These are phyloP conservation scores for Daldinia eschscholtzii DNA, from an alignment of 2,329 filamentous ascomycete species.

Conservation along the genomic window DNA sequence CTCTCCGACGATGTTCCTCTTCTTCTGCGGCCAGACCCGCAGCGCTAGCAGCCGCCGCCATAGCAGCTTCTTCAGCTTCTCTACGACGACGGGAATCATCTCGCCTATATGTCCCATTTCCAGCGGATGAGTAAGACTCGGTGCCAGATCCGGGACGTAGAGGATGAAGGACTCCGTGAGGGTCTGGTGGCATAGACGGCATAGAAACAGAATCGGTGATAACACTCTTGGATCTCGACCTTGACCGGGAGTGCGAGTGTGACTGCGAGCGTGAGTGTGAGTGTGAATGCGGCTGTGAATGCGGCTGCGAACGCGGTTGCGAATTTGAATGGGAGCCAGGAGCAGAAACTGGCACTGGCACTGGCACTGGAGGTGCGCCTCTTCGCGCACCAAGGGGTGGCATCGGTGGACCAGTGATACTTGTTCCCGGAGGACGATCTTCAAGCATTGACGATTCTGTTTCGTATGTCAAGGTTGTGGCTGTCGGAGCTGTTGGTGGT, in stretches of 20 bases:
- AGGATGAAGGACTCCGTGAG: conserved; percentile 58
- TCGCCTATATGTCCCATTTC: conserved; percentile 58
- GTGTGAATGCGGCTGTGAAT: conserved; percentile 39
- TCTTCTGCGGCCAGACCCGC: conserved; percentile 63
- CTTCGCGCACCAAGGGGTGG: conserved; percentile 54
- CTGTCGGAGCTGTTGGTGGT: conserved; percentile 47
- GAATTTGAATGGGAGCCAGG: conserved; percentile 36
- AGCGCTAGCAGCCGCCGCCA: conserved; percentile 62
- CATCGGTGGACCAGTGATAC: conserved; percentile 54
- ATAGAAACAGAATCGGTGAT: conserved; percentile 56
- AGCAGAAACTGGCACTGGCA: conserved; percentile 32
- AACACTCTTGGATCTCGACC: conserved; percentile 56
- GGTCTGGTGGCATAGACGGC: conserved; percentile 68
- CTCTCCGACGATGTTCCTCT: conserved; percentile 55
- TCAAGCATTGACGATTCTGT: conserved; percentile 58
- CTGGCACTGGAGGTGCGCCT: conserved; percentile 31
- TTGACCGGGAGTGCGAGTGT: conserved; percentile 52
- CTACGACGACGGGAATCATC: conserved; percentile 62
- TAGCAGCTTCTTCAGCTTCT: conserved; percentile 61
- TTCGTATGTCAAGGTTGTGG: conserved; percentile 49
- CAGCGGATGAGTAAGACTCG: conserved; percentile 59
- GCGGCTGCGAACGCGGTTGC: conserved; percentile 39
- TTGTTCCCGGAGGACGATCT: conserved; percentile 53
- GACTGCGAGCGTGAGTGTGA: conserved; percentile 43
- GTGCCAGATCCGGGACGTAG: conserved; percentile 58